Evolutionary conservation across 1,139 yeast species (phyloP).

Genomic region (Dujonia santamariae): DNA sequence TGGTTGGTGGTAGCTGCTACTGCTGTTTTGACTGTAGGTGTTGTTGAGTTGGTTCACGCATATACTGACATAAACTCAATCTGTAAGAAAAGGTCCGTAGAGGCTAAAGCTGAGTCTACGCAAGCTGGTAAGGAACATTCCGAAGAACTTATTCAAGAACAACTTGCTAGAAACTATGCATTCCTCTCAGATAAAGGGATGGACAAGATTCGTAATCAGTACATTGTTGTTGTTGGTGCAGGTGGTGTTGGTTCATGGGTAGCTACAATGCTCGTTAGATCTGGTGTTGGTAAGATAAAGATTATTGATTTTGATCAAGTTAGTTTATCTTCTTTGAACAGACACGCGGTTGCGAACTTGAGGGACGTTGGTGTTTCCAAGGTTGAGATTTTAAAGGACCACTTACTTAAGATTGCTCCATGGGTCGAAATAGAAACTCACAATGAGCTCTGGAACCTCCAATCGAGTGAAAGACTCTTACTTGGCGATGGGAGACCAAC

Average conservation of each 20-base stretch:
- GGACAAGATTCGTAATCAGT: constrained; percentile 67
- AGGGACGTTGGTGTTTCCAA: constrained; percentile 89
- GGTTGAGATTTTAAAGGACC: constrained; percentile 71
- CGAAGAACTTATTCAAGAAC: constrained; percentile 81
- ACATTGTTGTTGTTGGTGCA: constrained; percentile 89
- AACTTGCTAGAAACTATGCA: constrained; percentile 89
- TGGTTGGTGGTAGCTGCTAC: constrained; percentile 34
- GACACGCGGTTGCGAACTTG: constrained; percentile 90
- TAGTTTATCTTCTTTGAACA: constrained; percentile 80
- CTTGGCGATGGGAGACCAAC: constrained; percentile 60
- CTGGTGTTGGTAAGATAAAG: constrained; percentile 78
- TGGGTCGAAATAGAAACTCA: constrained; percentile 82
- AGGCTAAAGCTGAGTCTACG: constrained; percentile 10
- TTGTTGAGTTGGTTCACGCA: constrained; percentile 39
- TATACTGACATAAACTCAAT: constrained; percentile 10
- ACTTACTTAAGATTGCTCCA: constrained; percentile 73
- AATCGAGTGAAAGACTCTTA: constrained; percentile 58
- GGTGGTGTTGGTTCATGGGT: constrained; percentile 99
- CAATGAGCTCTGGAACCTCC: constrained; percentile 73
- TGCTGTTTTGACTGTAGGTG: constrained; percentile 37
- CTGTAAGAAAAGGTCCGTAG: neutral
- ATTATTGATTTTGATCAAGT: constrained; percentile 96
- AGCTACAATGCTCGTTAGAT: constrained; percentile 84
- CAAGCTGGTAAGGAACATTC: constrained; percentile 24
- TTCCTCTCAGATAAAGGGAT: constrained; percentile 86